Evolutionary conservation across 345 rosid genomes (phyloP), one percentile per base, ranked within the genome.

Genomic region (Boechera stricta): DNA sequence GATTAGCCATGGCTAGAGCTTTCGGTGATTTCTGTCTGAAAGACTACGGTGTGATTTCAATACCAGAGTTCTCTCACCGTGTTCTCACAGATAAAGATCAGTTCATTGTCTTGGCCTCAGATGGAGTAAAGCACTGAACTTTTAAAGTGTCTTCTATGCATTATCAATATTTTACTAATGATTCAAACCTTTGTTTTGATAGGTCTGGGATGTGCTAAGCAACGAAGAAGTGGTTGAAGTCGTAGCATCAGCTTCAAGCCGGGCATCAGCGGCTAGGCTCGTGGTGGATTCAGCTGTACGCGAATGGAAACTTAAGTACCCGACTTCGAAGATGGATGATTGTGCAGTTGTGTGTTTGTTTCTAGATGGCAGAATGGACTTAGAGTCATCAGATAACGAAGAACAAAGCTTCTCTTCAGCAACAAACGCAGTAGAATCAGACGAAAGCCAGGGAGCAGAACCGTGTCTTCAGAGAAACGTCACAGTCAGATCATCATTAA

Each of bases 151-250:
- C 24, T 8, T 53, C 35, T 11, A 38, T 38, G 42, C 9, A 12
- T 48, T 15, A 52, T 44, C 31, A 38, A 48, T 28, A 51, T 54
- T 48, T 66, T 61, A 52, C 61, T 73, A 16, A 73, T 53, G 70
- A 11, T 54, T 55, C 16, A 5, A 53, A 62, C 39, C 35, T 57
- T 52, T 58, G 10, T 64, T 55, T 66, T 80, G 74, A 51, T 82
- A 93, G 98, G 93, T 96, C 29, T 96, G 99, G 99, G 99, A 96
- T 87, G 99, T 91, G 57, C 76, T 96, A 81, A 96, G 93, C 89
- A 96, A 96, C 33, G 93, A 93, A 33, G 97, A 96, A 85, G 98
- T 96, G 44, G 99, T 96, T 44, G 96, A 88, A 80, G 87, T 96
- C 8, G 89, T 96, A 13, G 85, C 95, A 57, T 85, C 96, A 18